These are phyloP conservation scores for Diaporthe ilicicola DNA, from an alignment of 2,329 filamentous ascomycete genomes.

Conservation along the genomic window DNA sequence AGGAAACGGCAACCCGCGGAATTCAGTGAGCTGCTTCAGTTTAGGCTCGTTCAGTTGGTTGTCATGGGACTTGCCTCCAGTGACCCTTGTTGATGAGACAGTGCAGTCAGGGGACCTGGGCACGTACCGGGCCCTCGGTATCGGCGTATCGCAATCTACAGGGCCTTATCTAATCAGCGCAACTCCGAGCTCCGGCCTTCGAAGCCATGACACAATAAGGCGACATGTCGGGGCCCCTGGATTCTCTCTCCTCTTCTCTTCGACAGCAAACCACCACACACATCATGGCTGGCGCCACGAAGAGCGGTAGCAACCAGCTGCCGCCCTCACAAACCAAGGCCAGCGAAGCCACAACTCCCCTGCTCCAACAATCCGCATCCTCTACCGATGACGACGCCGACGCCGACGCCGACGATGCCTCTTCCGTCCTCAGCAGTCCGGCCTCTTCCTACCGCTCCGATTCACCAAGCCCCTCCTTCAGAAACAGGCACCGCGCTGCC, in stretches of 20 bases:
- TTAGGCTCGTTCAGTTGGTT: too few species aligned
- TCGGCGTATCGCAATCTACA: not conserved
- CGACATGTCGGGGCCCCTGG: constrained; percentile 2
- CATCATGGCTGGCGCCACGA: constrained; percentile 24
- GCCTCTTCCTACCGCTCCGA: constrained; percentile 31
- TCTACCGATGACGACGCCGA: constrained; percentile 9
- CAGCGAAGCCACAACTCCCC: constrained; percentile 9
- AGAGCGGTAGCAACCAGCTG: constrained; percentile 5
- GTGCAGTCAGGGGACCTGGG: not conserved
- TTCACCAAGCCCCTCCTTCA: constrained; percentile 27
- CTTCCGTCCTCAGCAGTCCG: constrained; percentile 28
- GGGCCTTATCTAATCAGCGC: constrained; percentile 28
- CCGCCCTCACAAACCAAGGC: not conserved
- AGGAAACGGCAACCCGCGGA: not conserved
- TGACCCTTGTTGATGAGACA: not conserved
- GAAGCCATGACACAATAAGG: constrained; percentile 17
- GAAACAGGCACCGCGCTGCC: constrained; percentile 22
- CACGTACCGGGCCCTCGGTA: constrained; percentile 13
- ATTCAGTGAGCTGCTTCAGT: not conserved
- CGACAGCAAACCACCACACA: not conserved
- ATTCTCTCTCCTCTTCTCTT: not conserved
- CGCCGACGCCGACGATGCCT: not conserved
- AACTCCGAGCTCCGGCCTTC: constrained; percentile 11
- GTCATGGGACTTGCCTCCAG: not conserved
- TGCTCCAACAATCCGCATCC: constrained; percentile 25